Percentiles rank a stretch among this genome's conserved stretches.
Evolutionary conservation across 2,329 filamentous ascomycete species (phyloP).

Genomic region (Ilyonectria mors-panacis): DNA sequence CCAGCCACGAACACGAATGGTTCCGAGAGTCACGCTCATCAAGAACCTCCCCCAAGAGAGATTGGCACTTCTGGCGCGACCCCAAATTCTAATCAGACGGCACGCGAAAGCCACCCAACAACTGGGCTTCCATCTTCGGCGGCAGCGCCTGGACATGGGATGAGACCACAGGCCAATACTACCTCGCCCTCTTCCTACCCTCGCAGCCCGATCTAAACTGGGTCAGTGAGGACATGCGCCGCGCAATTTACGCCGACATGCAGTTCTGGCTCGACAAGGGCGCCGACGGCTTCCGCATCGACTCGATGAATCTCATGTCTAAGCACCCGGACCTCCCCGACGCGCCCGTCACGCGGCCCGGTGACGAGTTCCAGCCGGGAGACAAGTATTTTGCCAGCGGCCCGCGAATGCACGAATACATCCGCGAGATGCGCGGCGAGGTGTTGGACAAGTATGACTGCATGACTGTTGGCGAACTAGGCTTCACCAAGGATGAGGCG

Average conservation of each 20-base stretch:
- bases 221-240: slow-evolving; percentile 76
- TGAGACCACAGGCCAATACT: slow-evolving; percentile 77
- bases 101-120: slow-evolving; percentile 58
- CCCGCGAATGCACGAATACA: slow-evolving; percentile 64
- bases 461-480: slow-evolving; percentile 63
- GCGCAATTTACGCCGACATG: slow-evolving; percentile 79
- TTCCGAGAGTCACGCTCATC: slow-evolving; percentile 69
- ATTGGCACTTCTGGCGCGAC: slow-evolving; percentile 71
- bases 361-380: slow-evolving; percentile 54
- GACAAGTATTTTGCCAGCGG: slow-evolving; percentile 66
- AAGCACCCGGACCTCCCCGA: slow-evolving; percentile 72
- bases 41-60: slow-evolving; percentile 63
- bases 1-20: slow-evolving; percentile 64
- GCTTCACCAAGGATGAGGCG: slow-evolving; percentile 53
- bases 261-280: slow-evolving; percentile 83
- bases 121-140: slow-evolving; percentile 59
- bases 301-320: slow-evolving; percentile 76
- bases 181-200: slow-evolving; percentile 78
- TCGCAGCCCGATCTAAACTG: slow-evolving; percentile 86
- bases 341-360: slow-evolving; percentile 58
- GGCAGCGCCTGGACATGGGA: slow-evolving; percentile 76
- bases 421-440: slow-evolving; percentile 49
- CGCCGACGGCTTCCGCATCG: slow-evolving; percentile 78
- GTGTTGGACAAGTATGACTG: slow-evolving; percentile 65
- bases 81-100: slow-evolving; percentile 56